Percentiles rank a stretch among this genome's conserved stretches.
phyloP scores from a whole-genome alignment of 768 basidiomycete species.

The Candolleomyces eurysporus region DNA sequence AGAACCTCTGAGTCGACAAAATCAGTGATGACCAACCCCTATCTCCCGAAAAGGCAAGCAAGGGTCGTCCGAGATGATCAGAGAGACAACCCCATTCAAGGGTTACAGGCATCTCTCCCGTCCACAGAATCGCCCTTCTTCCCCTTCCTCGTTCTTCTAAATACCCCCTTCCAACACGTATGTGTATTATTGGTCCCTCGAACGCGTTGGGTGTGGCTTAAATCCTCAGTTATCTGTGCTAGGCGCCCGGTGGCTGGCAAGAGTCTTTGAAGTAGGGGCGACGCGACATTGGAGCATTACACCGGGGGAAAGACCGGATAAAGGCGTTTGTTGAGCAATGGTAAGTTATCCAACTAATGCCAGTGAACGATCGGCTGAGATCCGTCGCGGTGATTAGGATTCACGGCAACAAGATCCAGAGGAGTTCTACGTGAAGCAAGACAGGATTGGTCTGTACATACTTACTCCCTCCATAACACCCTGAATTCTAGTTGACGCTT shows the following conservation, averaged over 20 bases:
- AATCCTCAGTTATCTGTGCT: not conserved
- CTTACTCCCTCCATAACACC: conserved; percentile 3
- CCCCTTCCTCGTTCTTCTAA: not conserved
- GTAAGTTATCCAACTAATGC: conserved; percentile 14
- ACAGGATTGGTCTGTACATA: conserved; percentile 76
- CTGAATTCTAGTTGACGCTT: conserved; percentile 11
- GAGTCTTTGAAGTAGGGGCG: not conserved
- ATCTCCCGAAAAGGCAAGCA: conserved; percentile 7
- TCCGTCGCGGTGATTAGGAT: conserved; percentile 45
- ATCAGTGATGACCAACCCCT: conserved; percentile 8
- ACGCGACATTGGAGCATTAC: conserved; percentile 22
- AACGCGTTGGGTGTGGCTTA: not conserved
- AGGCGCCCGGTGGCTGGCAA: conserved; percentile 8
- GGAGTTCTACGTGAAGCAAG: conserved; percentile 95
- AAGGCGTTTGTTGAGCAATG: conserved; percentile 19
- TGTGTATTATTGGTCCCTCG: not conserved
- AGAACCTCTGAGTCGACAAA: conserved; percentile 4
- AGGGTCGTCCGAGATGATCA: not conserved
- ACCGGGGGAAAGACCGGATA: conserved; percentile 8
- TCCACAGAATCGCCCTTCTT: not conserved
- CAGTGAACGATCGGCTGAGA: conserved; percentile 19
- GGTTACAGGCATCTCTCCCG: conserved; percentile 2
- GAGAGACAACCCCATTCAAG: conserved; percentile 4
- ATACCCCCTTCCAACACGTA: not conserved
- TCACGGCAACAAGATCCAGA: conserved; percentile 84